Percentiles rank a stretch among this genome's conserved stretches.
Conservation (phyloP, 257 asterid species). For the Forsythia suspensa region DNA sequence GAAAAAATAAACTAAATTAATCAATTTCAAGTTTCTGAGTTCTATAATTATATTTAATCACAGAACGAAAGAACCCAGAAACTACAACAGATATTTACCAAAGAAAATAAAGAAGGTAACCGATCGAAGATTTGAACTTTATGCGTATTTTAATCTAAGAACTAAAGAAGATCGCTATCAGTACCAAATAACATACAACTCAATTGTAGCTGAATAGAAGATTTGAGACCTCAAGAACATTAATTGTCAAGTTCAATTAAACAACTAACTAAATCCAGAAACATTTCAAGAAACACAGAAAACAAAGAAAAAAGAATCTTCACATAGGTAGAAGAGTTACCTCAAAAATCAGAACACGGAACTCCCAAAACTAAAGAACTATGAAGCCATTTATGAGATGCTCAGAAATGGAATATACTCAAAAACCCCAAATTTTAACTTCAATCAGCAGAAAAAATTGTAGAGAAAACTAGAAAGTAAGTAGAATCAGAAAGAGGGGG, state of each 20-base stretch:
- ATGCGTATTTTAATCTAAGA: neutral
- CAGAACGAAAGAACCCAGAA: neutral
- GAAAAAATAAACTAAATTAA: neutral
- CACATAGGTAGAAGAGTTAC: too few species aligned
- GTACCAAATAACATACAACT: neutral
- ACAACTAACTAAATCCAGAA: neutral
- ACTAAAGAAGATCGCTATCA: neutral
- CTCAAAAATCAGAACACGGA: neutral
- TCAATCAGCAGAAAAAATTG: too few species aligned
- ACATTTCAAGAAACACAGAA: too few species aligned
- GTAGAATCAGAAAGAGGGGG: neutral
- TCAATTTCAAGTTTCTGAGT: neutral
- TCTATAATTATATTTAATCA: neutral
- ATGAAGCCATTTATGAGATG: neutral
- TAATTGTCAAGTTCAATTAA: too few species aligned
- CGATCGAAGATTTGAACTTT: neutral
- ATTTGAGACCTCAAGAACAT: too few species aligned
- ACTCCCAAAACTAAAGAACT: neutral
- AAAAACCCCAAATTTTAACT: neutral
- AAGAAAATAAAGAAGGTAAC: neutral
- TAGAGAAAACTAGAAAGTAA: neutral
- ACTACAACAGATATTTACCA: neutral
- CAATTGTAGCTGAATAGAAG: neutral
- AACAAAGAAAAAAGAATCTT: too few species aligned
- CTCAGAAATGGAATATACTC: neutral